Base-by-base conservation (phyloP, 768 basidiomycete genomes). In the Suillus cothurnatus region DNA sequence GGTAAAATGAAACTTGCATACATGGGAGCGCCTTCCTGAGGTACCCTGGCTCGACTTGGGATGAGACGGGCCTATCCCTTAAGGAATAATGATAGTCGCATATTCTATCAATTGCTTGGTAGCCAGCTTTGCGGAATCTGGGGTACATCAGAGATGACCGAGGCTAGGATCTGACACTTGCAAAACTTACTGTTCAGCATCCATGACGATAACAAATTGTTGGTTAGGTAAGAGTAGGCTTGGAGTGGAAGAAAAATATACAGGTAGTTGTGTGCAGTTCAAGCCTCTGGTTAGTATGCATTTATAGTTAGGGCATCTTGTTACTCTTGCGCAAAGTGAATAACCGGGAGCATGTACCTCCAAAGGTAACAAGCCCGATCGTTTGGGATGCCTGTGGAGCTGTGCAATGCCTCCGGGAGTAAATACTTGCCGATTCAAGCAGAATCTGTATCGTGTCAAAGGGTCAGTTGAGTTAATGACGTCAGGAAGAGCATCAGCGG, bases 31-130 rank as follows among this genome's bases (percentile, higher is more conserved):
- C 80, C 38, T 86, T 80, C 52, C 86, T 81, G 7, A 97, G 81
- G 73, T 95, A 96, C 14, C 94, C 95, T n/a, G 95, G 94, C 68
- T 92, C 81, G 6, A 97, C 95, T 31, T 86, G 77, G 3, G 94
- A 82, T 8, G 86, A 82, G 1, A 97, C 93, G n/a, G 90, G 85
- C 32, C 76, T 75, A 3, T 86, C 76, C 59, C 87, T 84, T 12
- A 97, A 78, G 7, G 86, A 84, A 65, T 84, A 81, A 72, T 92
- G 94, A 74, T 95, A 95, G 68, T 95, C 93, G 73, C 94, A 97
- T 65, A 98, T 95, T 65, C 88, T 81, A 77, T 96, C 93, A 65
- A 96, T 90, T 15, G 93, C 93, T 64, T 88, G 86, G 74, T 97
- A 93, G 50, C 93, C 95, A 47, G 92, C 91, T 71, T 86, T 90